Conservation (phyloP, 2,329 filamentous ascomycete species). For the Tolypocladium album region DNA sequence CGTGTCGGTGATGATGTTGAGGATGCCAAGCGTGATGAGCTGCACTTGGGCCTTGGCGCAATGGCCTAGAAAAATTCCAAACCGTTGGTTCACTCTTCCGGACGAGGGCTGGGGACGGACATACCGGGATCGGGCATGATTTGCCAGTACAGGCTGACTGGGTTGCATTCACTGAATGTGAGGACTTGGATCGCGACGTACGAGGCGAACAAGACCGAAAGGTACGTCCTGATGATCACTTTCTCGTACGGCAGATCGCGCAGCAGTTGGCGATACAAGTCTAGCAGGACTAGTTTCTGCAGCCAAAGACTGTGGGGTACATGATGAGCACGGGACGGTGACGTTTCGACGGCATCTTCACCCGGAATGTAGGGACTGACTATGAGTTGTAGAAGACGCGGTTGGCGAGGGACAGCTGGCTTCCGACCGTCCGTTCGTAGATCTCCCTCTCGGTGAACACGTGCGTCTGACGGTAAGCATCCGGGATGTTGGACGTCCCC, state of each 20-base stretch:
- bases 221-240: slow-evolving; percentile 13
- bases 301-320: slow-evolving; percentile 12
- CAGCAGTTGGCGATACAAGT: slow-evolving; percentile 14
- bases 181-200: slow-evolving; percentile 20
- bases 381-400: slow-evolving; percentile 22
- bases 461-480: slow-evolving; percentile 8
- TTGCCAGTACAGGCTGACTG: slow-evolving; percentile 46
- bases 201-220: slow-evolving; percentile 16
- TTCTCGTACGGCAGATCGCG: slow-evolving; percentile 12
- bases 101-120: background rate
- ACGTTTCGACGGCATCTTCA: no score
- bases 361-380: slow-evolving; percentile 9
- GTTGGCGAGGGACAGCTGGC: slow-evolving; percentile 20
- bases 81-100: background rate
- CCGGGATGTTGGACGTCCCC: slow-evolving; percentile 23
- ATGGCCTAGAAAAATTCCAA: slow-evolving; percentile 4
- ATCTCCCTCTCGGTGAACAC: slow-evolving; percentile 18
- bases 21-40: slow-evolving; percentile 18
- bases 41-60: slow-evolving; percentile 21
- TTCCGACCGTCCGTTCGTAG: slow-evolving; percentile 20
- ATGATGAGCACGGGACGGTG: background rate
- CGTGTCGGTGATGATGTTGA: slow-evolving; percentile 21
- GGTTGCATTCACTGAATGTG: slow-evolving; percentile 26
- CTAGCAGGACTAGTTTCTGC: slow-evolving; percentile 16
- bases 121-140: slow-evolving; percentile 30